phyloP scores from a whole-genome alignment of 2,329 filamentous ascomycete species.

The Cordyceps javanica region DNA sequence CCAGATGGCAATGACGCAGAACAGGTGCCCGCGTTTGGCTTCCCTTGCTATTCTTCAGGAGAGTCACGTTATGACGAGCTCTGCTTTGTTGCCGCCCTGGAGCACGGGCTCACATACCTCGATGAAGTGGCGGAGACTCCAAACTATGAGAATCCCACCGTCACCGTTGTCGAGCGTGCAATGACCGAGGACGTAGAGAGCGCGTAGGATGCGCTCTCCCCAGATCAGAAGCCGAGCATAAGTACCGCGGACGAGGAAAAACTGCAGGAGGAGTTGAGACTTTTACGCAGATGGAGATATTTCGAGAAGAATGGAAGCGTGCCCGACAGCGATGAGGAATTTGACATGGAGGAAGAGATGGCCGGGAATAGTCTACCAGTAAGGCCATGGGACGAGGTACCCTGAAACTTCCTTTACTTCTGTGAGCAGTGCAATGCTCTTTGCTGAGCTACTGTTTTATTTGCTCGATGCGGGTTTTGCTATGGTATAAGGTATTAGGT shows the following conservation, averaged over 20 bases:
- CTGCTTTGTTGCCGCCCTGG: slow-evolving; percentile 52
- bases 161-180: slow-evolving; percentile 24
- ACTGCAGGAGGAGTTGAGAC: slow-evolving; percentile 21
- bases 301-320: slow-evolving; percentile 24
- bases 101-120: slow-evolving; percentile 55
- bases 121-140: slow-evolving; percentile 42
- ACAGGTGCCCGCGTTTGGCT: slow-evolving; percentile 45
- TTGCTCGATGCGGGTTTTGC: not conserved
- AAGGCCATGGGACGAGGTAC: not conserved
- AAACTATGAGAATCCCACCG: slow-evolving; percentile 34
- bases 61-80: slow-evolving; percentile 53
- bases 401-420: not conserved
- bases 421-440: not conserved
- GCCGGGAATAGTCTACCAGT: not conserved
- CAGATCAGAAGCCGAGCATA: slow-evolving; percentile 25
- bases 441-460: not conserved
- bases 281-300: slow-evolving; percentile 21
- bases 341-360: slow-evolving; percentile 16
- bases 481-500: slow-evolving; percentile 2
- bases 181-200: slow-evolving; percentile 20
- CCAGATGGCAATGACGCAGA: slow-evolving; percentile 40
- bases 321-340: slow-evolving; percentile 17
- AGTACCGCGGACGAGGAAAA: slow-evolving; percentile 14
- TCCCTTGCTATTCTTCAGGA: slow-evolving; percentile 64
- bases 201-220: slow-evolving; percentile 25